Base-by-base conservation (phyloP, 169 alveolate species). In the Nephromyces sp. region DNA sequence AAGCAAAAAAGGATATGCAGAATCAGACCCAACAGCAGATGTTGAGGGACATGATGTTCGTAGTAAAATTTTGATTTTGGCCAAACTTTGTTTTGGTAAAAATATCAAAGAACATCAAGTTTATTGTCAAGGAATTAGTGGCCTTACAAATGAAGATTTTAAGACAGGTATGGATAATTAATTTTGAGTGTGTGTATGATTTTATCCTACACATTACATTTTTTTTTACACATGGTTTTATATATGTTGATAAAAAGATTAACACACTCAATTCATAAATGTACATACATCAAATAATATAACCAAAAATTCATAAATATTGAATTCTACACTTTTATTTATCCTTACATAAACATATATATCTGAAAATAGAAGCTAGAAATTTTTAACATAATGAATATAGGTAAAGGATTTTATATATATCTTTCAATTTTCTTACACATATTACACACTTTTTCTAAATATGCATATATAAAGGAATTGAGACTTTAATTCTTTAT, bases 31-130 rank as follows among this genome's bases (percentile, higher is more conserved):
- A 24, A 35, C 61, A 25, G 74, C 75, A 1, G 80, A 73, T 32
- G 70, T 73, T 21, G 80, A 66, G 43, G 80, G 80, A n/a, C 51
- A 6, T 29, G 80, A 73, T 24, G 80, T 74, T 0, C 32, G 68
- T 3, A 15, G 24, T 4, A 73, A 73, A 61, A 1, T 73, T 4
- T 73, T 73, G 51, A 65, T 73, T 8, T 27, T 73, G 15, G 66
- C 74, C 8, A 66, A 66, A 25, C 8, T 73, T 15, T 66, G 70
- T 6, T 72, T 72, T 24, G 78, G 78, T 3, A 51, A 33, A 15
- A 63, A 70, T 6, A 28, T 72, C 43, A 28, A 8, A 30, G 75
- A 69, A 3, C 52, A 35, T 6, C 31, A 35, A 28, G 15, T 69
- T 4, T 52, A 22, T 61, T 69, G 75, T 28, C 71, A 65, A 3